Evolutionary conservation across 2,329 filamentous ascomycete genomes (phyloP).

Genomic region (Geoglossum cookeanum): DNA sequence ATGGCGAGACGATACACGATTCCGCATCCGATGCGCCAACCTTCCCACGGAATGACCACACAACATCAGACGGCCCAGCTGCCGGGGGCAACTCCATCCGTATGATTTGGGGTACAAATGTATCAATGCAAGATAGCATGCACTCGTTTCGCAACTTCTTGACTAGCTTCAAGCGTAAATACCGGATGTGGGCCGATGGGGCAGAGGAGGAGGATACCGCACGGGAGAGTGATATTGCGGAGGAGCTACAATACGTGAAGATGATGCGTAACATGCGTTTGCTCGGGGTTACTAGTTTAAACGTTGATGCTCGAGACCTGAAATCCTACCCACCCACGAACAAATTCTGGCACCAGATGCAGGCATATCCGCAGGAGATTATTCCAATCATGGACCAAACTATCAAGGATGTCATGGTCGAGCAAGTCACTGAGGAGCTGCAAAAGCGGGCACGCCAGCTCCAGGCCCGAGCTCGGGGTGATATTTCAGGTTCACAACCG

Average conservation of each 20-base stretch:
- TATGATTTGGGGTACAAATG: constrained; percentile 93
- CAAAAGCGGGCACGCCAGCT: constrained; percentile 37
- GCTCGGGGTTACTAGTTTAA: constrained; percentile 65
- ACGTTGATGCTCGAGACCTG: constrained; percentile 73
- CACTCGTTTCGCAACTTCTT: constrained; percentile 81
- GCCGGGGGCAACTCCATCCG: constrained; percentile 66
- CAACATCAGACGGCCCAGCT: constrained; percentile 78
- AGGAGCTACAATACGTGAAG: constrained; percentile 65
- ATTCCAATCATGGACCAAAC: constrained; percentile 92
- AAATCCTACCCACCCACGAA: constrained; percentile 82
- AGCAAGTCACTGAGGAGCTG: constrained; percentile 67
- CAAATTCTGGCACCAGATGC: constrained; percentile 89
- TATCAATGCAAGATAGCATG: constrained; percentile 81
- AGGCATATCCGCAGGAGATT: constrained; percentile 89
- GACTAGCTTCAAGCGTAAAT: constrained; percentile 79
- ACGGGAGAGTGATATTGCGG: constrained; percentile 45
- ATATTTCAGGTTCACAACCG: constrained; percentile 50
- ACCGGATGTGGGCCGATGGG: constrained; percentile 82
- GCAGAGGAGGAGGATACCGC: constrained; percentile 56
- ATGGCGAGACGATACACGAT: constrained; percentile 36
- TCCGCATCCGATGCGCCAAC: constrained; percentile 38
- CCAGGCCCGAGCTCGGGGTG: constrained; percentile 32
- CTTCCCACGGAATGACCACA: constrained; percentile 53
- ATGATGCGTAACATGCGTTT: constrained; percentile 83
- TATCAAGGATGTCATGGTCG: constrained; percentile 82